phyloP scores from a whole-genome alignment of 2,329 filamentous ascomycete species.

The Botryotinia convoluta region DNA sequence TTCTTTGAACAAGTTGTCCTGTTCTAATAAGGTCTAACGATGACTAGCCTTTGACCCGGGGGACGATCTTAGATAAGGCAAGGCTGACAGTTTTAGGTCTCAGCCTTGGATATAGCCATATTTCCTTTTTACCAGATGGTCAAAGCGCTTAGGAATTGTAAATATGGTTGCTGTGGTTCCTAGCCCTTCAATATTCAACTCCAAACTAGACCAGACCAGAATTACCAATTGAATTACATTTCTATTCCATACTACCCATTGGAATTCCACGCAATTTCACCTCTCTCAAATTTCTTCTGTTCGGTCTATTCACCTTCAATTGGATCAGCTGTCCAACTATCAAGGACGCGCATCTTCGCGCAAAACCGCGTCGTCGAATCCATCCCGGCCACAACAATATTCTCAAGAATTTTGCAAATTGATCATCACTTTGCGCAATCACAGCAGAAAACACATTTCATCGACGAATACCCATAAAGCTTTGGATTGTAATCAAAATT shows the following conservation, averaged over 20 bases:
- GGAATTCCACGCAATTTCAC: background rate
- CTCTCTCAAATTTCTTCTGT: no score
- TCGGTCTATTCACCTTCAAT: background rate
- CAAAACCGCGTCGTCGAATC: conserved; percentile 8
- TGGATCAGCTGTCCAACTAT: background rate
- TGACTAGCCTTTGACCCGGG: background rate
- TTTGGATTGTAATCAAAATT: background rate
- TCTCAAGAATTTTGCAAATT: background rate
- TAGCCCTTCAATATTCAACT: background rate
- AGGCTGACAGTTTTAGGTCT: background rate
- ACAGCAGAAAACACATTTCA: background rate
- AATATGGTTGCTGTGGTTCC: conserved; percentile 12
- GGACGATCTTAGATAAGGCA: background rate
- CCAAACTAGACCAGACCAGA: background rate
- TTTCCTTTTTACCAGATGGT: background rate
- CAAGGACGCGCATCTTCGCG: conserved; percentile 4
- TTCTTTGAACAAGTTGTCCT: conserved; percentile 19
- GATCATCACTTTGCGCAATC: background rate
- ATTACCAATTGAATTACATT: background rate
- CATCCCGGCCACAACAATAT: conserved; percentile 2
- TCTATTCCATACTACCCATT: background rate
- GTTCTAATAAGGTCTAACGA: background rate
- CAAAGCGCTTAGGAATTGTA: background rate
- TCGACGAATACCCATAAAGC: background rate
- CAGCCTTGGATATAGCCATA: conserved; percentile 1